Evolutionary conservation across 2,329 filamentous ascomycete species (phyloP), one percentile per base, ranked within the genome.

Genomic region (Fusarium clavum): DNA sequence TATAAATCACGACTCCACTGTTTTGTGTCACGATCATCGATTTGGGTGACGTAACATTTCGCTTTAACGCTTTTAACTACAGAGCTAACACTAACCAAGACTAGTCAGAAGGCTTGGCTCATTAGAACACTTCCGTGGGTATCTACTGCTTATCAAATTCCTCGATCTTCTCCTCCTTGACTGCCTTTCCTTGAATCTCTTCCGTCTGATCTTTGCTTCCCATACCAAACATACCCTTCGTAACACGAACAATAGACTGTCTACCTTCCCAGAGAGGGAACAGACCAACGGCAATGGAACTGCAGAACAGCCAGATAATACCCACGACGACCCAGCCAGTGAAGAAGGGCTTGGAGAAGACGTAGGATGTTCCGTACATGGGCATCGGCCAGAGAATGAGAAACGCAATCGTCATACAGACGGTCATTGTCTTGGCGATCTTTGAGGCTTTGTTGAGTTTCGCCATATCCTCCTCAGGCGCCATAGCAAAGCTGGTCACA

Each of bases 371-470:
- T 13, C 93, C 94, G 76, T 96, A 97, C 89, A 97, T 90, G 2
- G 94, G 94, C 87, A 97, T 95, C 0, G 94, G 94, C 94, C 94
- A 97, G 18, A 97, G 86, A 3, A 97, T 85, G 0, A 97, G 83
- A 59, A 97, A 83, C 0, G 88, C 85, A 0, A 97, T 65, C 0
- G 93, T 92, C 82, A 81, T 78, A 29, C 75, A 69, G 9, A 77
- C 47, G 0, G 80, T 80, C n/a, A 76, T 73, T 11, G 75, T 75
- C 41, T 75, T 73, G 6, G 85, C 83, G 34, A 85, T 83, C 63
- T 82, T 84, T 9, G 86, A 86, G 0, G 88, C 85, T 27, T 82
- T 83, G 64, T 85, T 82, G 30, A 91, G 80, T 69, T 86, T 85
- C 20, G 76, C 78, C 64, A 85, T 82, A 61, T 86, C 82, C 9